phyloP scores from a whole-genome alignment of 1,139 yeast genomes.

The Lodderomyces metapsilosis region DNA sequence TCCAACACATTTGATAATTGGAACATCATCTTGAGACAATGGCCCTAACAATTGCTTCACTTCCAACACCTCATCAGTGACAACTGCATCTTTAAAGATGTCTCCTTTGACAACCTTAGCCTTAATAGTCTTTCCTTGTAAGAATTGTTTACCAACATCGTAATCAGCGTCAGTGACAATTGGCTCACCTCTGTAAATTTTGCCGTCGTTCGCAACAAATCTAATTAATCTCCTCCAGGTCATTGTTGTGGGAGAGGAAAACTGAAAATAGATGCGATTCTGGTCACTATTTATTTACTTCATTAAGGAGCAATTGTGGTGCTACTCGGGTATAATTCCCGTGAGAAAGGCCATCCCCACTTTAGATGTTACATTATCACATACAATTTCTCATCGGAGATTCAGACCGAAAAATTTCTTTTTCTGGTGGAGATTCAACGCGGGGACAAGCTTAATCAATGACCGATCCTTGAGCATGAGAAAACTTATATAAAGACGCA shows the following conservation, averaged over 20 bases:
- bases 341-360: too few species aligned
- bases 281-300: too few species aligned
- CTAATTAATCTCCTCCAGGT: conserved; percentile 1
- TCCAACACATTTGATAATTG: neutral
- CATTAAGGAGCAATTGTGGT: too few species aligned
- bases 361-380: too few species aligned
- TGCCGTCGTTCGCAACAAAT: conserved; percentile 1
- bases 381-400: too few species aligned
- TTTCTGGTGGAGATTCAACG: too few species aligned
- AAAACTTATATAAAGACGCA: too few species aligned
- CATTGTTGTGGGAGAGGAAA: neutral
- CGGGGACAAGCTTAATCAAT: too few species aligned
- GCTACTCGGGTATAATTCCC: too few species aligned
- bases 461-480: too few species aligned
- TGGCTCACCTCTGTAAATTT: conserved; percentile 1
- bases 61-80: neutral
- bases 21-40: conserved; percentile 1
- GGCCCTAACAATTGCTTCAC: conserved; percentile 1
- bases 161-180: conserved; percentile 1
- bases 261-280: too few species aligned
- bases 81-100: neutral
- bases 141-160: neutral
- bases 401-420: too few species aligned
- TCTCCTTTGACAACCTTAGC: neutral
- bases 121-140: neutral